phyloP scores from a whole-genome alignment of 2,329 filamentous ascomycete genomes.

The Colletotrichum sp. region DNA sequence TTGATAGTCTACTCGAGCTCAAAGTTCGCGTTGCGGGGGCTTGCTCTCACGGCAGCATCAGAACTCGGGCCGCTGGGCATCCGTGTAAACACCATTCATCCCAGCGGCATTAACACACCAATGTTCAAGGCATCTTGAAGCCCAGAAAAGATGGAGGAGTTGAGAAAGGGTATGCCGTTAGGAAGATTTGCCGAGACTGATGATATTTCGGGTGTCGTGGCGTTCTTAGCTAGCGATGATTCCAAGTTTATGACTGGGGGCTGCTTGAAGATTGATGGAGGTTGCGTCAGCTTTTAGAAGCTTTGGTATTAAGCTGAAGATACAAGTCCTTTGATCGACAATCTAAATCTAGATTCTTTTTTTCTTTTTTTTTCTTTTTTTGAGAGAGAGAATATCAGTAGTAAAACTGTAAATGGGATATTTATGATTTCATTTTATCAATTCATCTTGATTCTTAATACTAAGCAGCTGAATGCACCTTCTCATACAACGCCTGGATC shows the following conservation, averaged over 20 bases:
- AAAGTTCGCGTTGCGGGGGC: not conserved
- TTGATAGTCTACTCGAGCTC: not conserved
- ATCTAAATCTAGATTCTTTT: too few species aligned
- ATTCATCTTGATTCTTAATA: not conserved
- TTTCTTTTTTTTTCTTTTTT: too few species aligned
- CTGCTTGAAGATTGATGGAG: not conserved
- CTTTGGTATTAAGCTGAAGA: fast-evolving
- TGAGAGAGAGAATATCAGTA: too few species aligned
- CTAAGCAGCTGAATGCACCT: not conserved
- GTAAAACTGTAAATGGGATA: too few species aligned
- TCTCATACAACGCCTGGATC: not conserved
- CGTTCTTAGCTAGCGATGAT: not conserved
- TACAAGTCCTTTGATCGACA: too few species aligned
- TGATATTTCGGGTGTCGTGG: not conserved
- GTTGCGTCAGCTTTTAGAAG: not conserved
- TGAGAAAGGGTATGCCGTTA: not conserved
- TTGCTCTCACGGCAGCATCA: not conserved
- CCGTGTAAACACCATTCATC: not conserved
- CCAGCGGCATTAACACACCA: not conserved
- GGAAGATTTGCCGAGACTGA: not conserved
- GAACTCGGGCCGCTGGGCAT: not conserved
- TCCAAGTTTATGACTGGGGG: not conserved
- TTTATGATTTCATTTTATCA: fast-evolving
- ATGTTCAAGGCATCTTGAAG: not conserved
- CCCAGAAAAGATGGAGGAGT: not conserved